A percentile compares a stretch with the other conserved stretches of the same genome.
Conservation (phyloP, 1,284 basidiomycete species). For the Amylostereum areolatum region DNA sequence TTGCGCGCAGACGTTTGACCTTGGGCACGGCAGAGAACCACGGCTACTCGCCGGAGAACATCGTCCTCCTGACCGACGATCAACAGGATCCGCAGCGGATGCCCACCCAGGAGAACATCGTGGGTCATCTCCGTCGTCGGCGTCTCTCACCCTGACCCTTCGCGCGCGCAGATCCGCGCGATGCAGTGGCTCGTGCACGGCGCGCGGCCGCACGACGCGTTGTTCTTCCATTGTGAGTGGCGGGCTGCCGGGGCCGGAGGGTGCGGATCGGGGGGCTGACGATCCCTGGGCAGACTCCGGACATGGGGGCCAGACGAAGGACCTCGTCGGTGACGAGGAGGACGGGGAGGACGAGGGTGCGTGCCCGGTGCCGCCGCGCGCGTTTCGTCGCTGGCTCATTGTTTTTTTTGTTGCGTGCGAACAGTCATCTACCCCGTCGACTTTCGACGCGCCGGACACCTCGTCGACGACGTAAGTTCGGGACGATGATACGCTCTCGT, state of each 20-base stretch:
- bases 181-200: conserved; percentile 83
- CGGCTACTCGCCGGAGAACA: conserved; percentile 65
- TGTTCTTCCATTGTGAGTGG: conserved; percentile 83
- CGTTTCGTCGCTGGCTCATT: neutral
- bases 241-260: conserved; percentile 22
- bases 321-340: conserved; percentile 60
- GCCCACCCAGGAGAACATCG: conserved; percentile 76
- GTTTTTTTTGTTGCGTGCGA: neutral
- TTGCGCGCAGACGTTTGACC: neutral
- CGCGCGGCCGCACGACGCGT: conserved; percentile 71
- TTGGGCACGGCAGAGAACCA: conserved; percentile 50
- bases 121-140: conserved; percentile 18
- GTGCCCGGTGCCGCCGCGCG: conserved; percentile 3
- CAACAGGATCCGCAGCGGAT: conserved; percentile 46
- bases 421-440: conserved; percentile 65
- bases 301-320: conserved; percentile 76
- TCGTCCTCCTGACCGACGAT: conserved; percentile 78
- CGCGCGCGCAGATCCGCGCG: conserved; percentile 30
- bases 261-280: conserved; percentile 38
- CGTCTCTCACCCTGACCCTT: too few relatives aligned
- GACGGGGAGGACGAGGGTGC: conserved; percentile 66
- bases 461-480: conserved; percentile 69
- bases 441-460: conserved; percentile 59
- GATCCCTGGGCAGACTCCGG: conserved; percentile 52
- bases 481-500: too few relatives aligned